Evolutionary conservation across 371 early-diverging fungal species (phyloP), one percentile per base, ranked within the genome.

Genomic region (Funneliformis caledonium): DNA sequence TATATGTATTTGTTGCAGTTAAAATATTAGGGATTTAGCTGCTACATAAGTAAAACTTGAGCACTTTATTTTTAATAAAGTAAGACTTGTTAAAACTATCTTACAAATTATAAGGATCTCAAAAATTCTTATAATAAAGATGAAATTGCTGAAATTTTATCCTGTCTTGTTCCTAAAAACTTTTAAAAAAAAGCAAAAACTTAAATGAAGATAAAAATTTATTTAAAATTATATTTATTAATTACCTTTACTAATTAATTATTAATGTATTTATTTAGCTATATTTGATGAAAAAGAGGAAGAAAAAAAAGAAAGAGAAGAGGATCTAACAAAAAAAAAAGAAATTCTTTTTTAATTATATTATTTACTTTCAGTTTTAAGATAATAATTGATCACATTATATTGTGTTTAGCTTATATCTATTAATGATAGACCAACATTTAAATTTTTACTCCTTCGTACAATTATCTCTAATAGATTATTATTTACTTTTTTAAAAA

Each of bases 401-500:
- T 70, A 12, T 70, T 22, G 10, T 47, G 22, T 12, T 45, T 1
- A 42, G 12, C 68, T 12, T 50, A 33, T 77, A 26, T 77, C 68
- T 33, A 7, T 50, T 16, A 77, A 77, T 47, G 56, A 77, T 37
- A 67, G 16, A 47, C 61, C 8, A 19, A 10, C 43, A 48, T 77
- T 77, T 19, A n/a, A 77, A 16, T 67, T 22, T 22, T 50, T 77
- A 16, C 45, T 77, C 11, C 33, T 77, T 43, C 0, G 14, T 47
- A 77, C 67, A 7, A 33, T 43, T 37, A 42, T 77, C 33, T 77
- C 68, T 43, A 77, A 77, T 77, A 33, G 67, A 16, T 26, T 77
- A 14, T 19, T 67, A 43, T 77, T 77, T 62, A 48, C 48, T 77
- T 77, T 77, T 65, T 48, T 77, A 16, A 3, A 77, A 77, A 77